phyloP scores from a whole-genome alignment of 768 basidiomycete genomes.

The Pisolithus sp. region DNA sequence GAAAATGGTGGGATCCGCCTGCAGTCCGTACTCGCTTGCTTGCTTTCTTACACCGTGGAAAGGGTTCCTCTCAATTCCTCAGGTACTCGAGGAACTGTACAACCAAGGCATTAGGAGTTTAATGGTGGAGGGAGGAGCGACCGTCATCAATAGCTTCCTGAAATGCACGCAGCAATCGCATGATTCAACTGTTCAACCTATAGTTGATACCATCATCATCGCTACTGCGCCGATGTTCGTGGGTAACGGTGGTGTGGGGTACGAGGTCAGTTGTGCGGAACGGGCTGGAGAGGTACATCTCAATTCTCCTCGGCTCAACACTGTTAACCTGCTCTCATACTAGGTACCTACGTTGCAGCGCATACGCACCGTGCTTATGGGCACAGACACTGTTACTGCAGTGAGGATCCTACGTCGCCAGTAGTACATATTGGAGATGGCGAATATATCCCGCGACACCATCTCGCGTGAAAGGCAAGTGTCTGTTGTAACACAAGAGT shows the following conservation, averaged over 20 bases:
- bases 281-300: constrained; percentile 12
- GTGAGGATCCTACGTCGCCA: background rate
- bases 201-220: constrained; percentile 71
- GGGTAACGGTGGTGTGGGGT: constrained; percentile 63
- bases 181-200: constrained; percentile 8
- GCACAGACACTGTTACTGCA: constrained; percentile 28
- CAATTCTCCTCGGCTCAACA: background rate
- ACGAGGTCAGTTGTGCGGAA: constrained; percentile 25
- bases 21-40: background rate
- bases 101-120: constrained; percentile 58
- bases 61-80: constrained; percentile 40
- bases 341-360: constrained; percentile 21
- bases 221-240: constrained; percentile 86
- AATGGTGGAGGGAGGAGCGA: constrained; percentile 96
- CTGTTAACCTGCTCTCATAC: background rate
- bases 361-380: constrained; percentile 22
- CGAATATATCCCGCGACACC: background rate
- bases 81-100: constrained; percentile 48
- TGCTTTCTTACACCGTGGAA: background rate
- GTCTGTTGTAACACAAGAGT: no score
- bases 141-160: constrained; percentile 57
- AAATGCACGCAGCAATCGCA: constrained; percentile 7
- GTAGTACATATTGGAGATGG: background rate
- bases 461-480: background rate
- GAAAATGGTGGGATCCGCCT: constrained; percentile 29